Percentiles rank a stretch among this genome's conserved stretches.
phyloP scores from a whole-genome alignment of 2,329 filamentous ascomycete species.

The Diaporthe eres region DNA sequence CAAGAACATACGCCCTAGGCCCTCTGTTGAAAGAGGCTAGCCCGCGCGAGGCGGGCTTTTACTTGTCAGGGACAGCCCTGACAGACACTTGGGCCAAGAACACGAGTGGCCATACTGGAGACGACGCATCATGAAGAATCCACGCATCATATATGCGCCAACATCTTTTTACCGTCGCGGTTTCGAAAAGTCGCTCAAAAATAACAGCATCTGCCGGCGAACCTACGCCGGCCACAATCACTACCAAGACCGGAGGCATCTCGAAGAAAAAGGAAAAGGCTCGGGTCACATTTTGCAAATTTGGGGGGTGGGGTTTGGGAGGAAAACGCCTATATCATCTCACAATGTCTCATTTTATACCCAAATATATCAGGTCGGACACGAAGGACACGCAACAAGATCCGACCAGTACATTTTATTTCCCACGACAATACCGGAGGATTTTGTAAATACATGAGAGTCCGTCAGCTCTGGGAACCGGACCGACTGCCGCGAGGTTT shows the following conservation, averaged over 20 bases:
- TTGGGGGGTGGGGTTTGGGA: slow-evolving; percentile 13
- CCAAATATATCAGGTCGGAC: slow-evolving; percentile 35
- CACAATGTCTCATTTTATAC: slow-evolving; percentile 32
- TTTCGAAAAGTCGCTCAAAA: slow-evolving; percentile 20
- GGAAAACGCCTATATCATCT: slow-evolving; percentile 31
- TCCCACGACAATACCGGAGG: slow-evolving; percentile 9
- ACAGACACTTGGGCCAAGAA: not conserved
- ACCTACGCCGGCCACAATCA: not conserved
- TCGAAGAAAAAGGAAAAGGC: slow-evolving; percentile 20
- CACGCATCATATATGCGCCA: slow-evolving; percentile 13
- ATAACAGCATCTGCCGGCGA: slow-evolving; percentile 11
- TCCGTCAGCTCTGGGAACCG: slow-evolving; percentile 18
- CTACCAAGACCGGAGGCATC: slow-evolving; percentile 16
- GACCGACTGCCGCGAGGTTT: slow-evolving; percentile 8
- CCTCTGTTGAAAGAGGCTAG: slow-evolving; percentile 58
- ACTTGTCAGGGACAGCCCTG: slow-evolving; percentile 2
- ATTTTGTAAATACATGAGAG: slow-evolving; percentile 31
- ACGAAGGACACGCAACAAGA: slow-evolving; percentile 31
- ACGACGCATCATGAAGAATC: slow-evolving; percentile 11
- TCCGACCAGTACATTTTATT: slow-evolving; percentile 35
- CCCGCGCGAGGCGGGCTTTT: not conserved
- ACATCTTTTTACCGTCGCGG: not conserved
- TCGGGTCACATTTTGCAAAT: slow-evolving; percentile 16
- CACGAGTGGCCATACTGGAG: not conserved
- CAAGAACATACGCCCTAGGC: slow-evolving; percentile 67